Evolutionary conservation across 192 early-diverging fungal species (phyloP).

Genomic region (Backusella mclennaniae): DNA sequence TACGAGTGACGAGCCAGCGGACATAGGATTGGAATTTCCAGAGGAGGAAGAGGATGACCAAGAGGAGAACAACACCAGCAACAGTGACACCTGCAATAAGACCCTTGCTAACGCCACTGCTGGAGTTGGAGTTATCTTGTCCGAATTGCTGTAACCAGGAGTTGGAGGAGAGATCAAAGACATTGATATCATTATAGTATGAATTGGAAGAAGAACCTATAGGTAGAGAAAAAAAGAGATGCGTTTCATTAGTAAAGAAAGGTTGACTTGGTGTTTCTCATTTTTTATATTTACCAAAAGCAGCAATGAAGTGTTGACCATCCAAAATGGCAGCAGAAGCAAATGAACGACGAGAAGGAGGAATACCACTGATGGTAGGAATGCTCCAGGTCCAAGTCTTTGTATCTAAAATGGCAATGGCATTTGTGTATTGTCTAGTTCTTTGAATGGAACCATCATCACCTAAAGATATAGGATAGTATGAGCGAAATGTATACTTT

Average conservation of each 20-base stretch:
- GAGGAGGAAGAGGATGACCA: conserved; percentile 27
- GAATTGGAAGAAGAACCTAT: conserved; percentile 24
- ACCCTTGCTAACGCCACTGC: not conserved
- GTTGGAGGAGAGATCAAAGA: conserved; percentile 14
- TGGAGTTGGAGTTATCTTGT: not conserved
- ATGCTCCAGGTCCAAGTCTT: conserved; percentile 32
- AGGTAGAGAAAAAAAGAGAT: not conserved
- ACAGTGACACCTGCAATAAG: conserved; percentile 32
- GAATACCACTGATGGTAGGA: conserved; percentile 22
- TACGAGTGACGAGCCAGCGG: conserved; percentile 22
- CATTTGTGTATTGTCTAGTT: conserved; percentile 17
- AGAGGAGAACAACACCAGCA: conserved; percentile 23
- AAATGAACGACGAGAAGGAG: conserved; percentile 28
- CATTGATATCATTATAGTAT: conserved; percentile 37
- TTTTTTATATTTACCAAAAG: conserved; percentile 28
- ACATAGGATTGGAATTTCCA: conserved; percentile 31
- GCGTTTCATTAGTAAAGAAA: not conserved
- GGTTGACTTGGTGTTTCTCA: not conserved
- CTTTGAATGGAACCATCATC: conserved; percentile 6
- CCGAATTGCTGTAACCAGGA: conserved; percentile 25
- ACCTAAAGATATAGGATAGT: conserved; percentile 3
- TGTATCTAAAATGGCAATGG: conserved; percentile 31
- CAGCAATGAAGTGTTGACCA: conserved; percentile 22
- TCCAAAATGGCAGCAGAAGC: conserved; percentile 30
- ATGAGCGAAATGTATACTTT: not conserved